These are phyloP conservation scores for Candida qinlingensis DNA, from an alignment of 805 yeast species.

Conservation along the genomic window DNA sequence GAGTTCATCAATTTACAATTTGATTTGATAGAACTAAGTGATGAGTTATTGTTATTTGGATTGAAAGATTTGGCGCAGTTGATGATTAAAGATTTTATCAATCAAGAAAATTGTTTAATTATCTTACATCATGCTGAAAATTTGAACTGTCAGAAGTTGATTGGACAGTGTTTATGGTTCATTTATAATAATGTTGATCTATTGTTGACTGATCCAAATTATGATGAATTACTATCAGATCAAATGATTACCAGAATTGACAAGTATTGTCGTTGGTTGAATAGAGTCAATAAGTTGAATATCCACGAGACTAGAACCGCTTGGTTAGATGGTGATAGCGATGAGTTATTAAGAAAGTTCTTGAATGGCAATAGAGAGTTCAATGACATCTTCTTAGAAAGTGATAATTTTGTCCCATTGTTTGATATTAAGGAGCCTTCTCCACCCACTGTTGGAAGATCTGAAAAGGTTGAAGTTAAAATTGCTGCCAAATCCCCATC, in stretches of 20 bases:
- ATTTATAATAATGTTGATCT: constrained; percentile 60
- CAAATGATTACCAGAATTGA: constrained; percentile 24
- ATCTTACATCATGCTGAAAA: constrained; percentile 50
- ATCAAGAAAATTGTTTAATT: constrained; percentile 53
- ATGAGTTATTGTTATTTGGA: constrained; percentile 55
- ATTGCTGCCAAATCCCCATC: constrained; percentile 4
- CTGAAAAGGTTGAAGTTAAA: too few relatives aligned
- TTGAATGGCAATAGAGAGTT: constrained; percentile 30
- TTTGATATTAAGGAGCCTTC: constrained; percentile 27
- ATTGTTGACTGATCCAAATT: constrained; percentile 38
- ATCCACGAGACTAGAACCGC: constrained; percentile 9
- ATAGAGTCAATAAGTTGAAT: constrained; percentile 19
- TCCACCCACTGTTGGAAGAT: constrained; percentile 6
- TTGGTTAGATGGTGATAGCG: constrained; percentile 29
- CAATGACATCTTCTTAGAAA: constrained; percentile 37
- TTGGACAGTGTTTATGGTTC: constrained; percentile 61
- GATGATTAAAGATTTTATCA: constrained; percentile 49
- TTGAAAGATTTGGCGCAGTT: constrained; percentile 59
- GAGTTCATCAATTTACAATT: constrained; percentile 50
- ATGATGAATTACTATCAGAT: constrained; percentile 16
- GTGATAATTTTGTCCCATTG: constrained; percentile 31
- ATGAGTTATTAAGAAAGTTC: constrained; percentile 30
- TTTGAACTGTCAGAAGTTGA: constrained; percentile 47
- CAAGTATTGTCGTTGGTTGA: constrained; percentile 32
- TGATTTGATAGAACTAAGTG: constrained; percentile 55